phyloP scores from a whole-genome alignment of 2,329 filamentous ascomycete genomes.

The Coniella vitis region DNA sequence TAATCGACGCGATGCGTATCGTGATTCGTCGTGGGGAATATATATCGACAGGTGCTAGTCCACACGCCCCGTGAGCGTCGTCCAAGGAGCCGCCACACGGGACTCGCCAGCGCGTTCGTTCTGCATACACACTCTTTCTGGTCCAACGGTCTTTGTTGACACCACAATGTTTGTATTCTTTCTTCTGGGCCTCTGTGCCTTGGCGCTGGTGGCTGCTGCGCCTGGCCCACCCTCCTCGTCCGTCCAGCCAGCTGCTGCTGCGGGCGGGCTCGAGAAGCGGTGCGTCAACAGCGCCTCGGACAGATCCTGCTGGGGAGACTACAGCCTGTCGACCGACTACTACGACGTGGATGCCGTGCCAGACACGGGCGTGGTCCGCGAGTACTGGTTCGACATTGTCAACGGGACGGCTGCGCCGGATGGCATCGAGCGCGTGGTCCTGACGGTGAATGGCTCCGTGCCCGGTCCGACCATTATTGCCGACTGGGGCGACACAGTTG shows the following conservation, averaged over 20 bases:
- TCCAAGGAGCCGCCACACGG: too few species aligned
- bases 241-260: too few species aligned
- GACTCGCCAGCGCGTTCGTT: too few species aligned
- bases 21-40: too few species aligned
- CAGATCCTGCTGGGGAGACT: constrained; percentile 29
- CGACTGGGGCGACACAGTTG: constrained; percentile 6
- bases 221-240: not conserved
- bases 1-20: too few species aligned
- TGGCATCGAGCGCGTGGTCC: constrained; percentile 23
- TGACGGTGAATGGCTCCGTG: constrained; percentile 38
- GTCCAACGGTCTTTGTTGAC: too few species aligned
- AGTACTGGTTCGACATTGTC: constrained; percentile 23
- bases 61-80: too few species aligned
- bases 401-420: constrained; percentile 26
- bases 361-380: constrained; percentile 31
- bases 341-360: constrained; percentile 19
- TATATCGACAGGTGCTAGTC: too few species aligned
- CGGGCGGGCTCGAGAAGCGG: not conserved
- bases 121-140: too few species aligned
- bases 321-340: constrained; percentile 30
- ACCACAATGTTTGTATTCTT: not conserved
- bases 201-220: not conserved
- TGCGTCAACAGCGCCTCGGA: constrained; percentile 6
- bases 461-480: constrained; percentile 36
- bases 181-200: too few species aligned